Percentiles rank a stretch among this genome's conserved stretches.
Evolutionary conservation across 208 protist genomes (phyloP).

Genomic region (Leishmania major): DNA sequence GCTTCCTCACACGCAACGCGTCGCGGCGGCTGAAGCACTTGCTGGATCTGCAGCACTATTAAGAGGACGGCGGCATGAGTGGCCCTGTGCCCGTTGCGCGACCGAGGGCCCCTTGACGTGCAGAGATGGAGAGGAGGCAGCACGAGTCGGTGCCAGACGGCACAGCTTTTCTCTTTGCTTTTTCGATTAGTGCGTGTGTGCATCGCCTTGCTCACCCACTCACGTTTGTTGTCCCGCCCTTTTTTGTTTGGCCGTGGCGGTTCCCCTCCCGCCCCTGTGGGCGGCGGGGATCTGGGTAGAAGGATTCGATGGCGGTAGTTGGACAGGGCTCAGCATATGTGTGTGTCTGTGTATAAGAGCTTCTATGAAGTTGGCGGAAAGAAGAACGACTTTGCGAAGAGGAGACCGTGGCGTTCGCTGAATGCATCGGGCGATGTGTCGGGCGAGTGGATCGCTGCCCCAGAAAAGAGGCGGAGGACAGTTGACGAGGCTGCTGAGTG

Average conservation of each 20-base stretch:
- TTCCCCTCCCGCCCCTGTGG: not conserved
- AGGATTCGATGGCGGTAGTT: not conserved
- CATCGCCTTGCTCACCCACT: not conserved
- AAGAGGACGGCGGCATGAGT: not conserved
- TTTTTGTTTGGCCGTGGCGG: not conserved
- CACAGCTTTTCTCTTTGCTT: not conserved
- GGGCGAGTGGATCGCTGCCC: not conserved
- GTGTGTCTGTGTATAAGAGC: not conserved
- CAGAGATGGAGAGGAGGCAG: not conserved
- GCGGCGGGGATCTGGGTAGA: not conserved
- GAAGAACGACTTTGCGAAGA: not conserved
- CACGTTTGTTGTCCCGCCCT: not conserved
- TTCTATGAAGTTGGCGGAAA: not conserved
- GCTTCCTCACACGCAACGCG: constrained; percentile 66
- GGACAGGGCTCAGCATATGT: not conserved
- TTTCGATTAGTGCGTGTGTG: not conserved
- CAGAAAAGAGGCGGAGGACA: not conserved
- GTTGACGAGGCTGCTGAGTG: not conserved
- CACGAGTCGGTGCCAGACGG: not conserved
- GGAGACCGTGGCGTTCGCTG: not conserved
- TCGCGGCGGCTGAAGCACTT: constrained; percentile 55
- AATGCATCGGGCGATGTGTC: not conserved
- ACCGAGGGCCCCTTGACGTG: not conserved
- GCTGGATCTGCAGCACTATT: constrained; percentile 85
- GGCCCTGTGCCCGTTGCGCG: not conserved